Base-by-base conservation (phyloP, 495 filamentous ascomycete genomes). In the Ramalina intermedia region DNA sequence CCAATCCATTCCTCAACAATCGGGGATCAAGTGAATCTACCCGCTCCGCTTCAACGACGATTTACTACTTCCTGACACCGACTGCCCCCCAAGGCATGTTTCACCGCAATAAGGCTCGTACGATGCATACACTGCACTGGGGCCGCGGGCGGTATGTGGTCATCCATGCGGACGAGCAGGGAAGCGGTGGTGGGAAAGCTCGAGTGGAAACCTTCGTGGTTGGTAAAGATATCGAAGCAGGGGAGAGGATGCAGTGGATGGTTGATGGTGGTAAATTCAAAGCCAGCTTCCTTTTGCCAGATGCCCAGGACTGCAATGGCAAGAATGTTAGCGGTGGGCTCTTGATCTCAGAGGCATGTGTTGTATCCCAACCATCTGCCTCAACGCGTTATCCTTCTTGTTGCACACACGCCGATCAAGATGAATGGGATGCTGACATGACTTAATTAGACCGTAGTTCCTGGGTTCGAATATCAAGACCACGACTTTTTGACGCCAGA, bases 181-280 rank as follows among this genome's bases (percentile, higher is more conserved):
- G 58, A 23, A 62, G 60, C 21, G 37, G 63, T 37, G 53, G 37
- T 13, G 53, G 40, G 9, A 66, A 65, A 47, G 67, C 66, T 47
- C 55, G 69, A 13, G 62, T 81, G 24, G 79, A 84, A 62, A 75
- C 65, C 1, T 84, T 81, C 53, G 58, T 77, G 0, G 80, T 83
- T 4, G 82, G 80, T 0, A 66, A 64, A 6, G 60, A 79, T 53
- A 62, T 80, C 4, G 65, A 53, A 7, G 60, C 57, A 16, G 81
- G 76, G 6, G 79, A 83, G 66, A 70, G 56, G 61, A 38, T 78
- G 58, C 79, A 81, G 62, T 83, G 80, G 79, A 68, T 83, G 53
- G 79, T 85, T 18, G 75, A 81, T 42, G 78, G 80, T 2, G 77
- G 76, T 14, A 73, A 73, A 53, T 84, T 69, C 58, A 84, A 82